These are phyloP conservation scores for Aspergillus felis DNA, from an alignment of 2,329 filamentous ascomycete genomes.

Conservation along the genomic window DNA sequence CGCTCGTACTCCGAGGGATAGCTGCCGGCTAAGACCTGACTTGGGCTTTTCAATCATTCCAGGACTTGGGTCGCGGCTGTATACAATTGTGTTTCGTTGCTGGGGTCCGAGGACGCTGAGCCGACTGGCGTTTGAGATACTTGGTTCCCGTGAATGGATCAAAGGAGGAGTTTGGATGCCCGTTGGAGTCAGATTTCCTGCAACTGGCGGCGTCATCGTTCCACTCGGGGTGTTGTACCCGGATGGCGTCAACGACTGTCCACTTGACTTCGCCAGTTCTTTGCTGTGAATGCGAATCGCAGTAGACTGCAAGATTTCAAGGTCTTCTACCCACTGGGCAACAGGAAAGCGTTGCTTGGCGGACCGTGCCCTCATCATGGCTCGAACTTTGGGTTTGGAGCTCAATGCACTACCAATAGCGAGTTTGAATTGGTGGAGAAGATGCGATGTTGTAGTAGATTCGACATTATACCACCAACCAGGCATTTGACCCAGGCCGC, in stretches of 20 bases:
- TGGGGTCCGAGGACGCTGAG: conserved; percentile 34
- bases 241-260: conserved; percentile 34
- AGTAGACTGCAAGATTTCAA: conserved; percentile 59
- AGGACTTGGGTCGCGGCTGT: conserved; percentile 36
- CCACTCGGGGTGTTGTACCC: conserved; percentile 43
- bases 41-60: conserved; percentile 26
- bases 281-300: conserved; percentile 57
- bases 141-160: conserved; percentile 27
- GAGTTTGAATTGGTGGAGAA: conserved; percentile 62
- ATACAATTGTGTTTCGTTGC: conserved; percentile 37
- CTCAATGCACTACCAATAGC: conserved; percentile 60
- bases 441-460: conserved; percentile 59
- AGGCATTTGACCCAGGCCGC: conserved; percentile 66
- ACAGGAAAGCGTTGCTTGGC: conserved; percentile 65
- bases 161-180: conserved; percentile 33
- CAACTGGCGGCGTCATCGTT: conserved; percentile 24
- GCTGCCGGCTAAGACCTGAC: conserved; percentile 32
- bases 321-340: conserved; percentile 62
- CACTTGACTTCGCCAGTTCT: conserved; percentile 30
- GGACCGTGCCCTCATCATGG: conserved; percentile 61
- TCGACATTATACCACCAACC: conserved; percentile 70
- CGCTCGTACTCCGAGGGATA: conserved; percentile 39
- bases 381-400: conserved; percentile 53
- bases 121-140: conserved; percentile 26
- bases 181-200: conserved; percentile 21